Evolutionary conservation across 2,329 filamentous ascomycete genomes (phyloP), one percentile per base, ranked within the genome.

Genomic region (Fusarium marasasianum): DNA sequence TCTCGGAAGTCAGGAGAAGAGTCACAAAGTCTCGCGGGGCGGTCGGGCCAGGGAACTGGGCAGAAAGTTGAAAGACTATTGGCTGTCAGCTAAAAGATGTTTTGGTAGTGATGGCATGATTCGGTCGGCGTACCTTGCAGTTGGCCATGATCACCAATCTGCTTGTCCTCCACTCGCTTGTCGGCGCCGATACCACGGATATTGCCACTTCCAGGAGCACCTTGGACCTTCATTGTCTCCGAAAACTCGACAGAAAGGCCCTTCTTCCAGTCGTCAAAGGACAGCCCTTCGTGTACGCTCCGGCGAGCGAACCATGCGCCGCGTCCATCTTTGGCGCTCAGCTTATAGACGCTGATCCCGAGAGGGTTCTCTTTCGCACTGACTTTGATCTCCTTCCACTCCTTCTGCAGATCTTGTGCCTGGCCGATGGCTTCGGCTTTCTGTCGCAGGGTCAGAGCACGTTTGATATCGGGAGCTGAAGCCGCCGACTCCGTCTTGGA

Each of bases 221-320:
- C 91, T 71, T 93, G 88, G 6, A 92, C 87, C 77, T 91, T 91
- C 81, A 97, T 84, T 22, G 92, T 94, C 82, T 95, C 93, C 1
- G 88, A 86, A 80, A 98, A 96, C 84, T 98, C 96, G 29, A 87
- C 86, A 80, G 93, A 87, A 78, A 98, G 88, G 7, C 92, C 94
- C 57, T 87, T 86, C 84, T 91, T 93, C 91, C 94, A 97, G 79
- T 90, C 91, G 26, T 89, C 88, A 81, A 97, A 98, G 0, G 91
- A 87, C 26, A 97, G 81, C 1, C 92, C 93, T 76, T 93, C 91
- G 78, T 98, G 95, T 26, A 97, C 87, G 80, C 94, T 97, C 55
- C 93, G 87, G 63, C 96, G 86, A 31, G 94, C 94, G 82, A 98
- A 98, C 96, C 96, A 98, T 13, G 93, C 88, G 5, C 95, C 96